Base-by-base conservation (phyloP, 139 green algal species). In the Chlorella sp. region DNA sequence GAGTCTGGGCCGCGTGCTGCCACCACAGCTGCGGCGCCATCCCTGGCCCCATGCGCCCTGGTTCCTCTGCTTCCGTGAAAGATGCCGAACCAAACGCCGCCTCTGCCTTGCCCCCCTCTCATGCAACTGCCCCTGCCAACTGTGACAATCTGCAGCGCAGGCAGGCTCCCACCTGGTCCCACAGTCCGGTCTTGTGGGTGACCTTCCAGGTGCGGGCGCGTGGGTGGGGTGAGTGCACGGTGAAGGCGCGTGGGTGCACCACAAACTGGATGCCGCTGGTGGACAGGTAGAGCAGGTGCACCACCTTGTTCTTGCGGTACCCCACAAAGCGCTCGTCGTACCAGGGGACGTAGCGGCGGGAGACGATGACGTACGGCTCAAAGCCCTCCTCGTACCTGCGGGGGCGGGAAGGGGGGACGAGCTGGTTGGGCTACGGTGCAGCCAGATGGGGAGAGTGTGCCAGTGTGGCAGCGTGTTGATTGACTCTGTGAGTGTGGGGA, bases 211-310 rank as follows among this genome's bases (percentile, higher is more conserved):
- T 93, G 80, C 91, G 85, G 11, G 91, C 91, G 39, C 91, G 89
- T 34, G 93, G 85, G 92, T 95, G 92, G 0, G 93, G 93, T 22
- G 89, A 91, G 78, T 95, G 93, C 64, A 95, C 89, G n/a, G 93
- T 85, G 81, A 93, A 95, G 34, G 93, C 92, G 28, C 83, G 82
- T 39, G 93, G 93, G 89, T 95, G 93, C 69, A 94, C 90, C 69
- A 94, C 83, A 53, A 91, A 94, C 83, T 93, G 87, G 81, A 93
- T 81, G 75, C 91, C 91, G 39, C 42, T 76, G 48, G 82, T 81
- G 84, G 88, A 87, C 30, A 94, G 81, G 78, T 94, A 91, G 18
- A 93, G 90, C 64, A 94, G 80, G 87, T 94, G 91, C 61, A 94
- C 91, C 32, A 93, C 91, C 87, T 94, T 94, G 83, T 94, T 94